Conservation (phyloP, 352 stramenopile genomes). For the Globisporangium cederbergense region DNA sequence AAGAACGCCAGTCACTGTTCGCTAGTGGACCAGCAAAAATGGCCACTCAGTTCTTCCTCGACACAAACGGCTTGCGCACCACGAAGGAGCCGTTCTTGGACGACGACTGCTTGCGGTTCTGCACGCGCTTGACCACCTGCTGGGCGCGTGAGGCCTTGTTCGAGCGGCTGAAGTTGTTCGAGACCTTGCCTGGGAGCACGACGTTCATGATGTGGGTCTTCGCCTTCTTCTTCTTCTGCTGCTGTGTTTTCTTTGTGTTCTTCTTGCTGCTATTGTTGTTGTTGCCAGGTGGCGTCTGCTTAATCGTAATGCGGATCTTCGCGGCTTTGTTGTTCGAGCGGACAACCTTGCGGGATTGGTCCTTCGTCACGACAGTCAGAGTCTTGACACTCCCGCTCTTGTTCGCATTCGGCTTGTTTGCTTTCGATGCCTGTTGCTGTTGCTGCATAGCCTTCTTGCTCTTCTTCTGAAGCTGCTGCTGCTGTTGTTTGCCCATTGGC, state of each 20-base stretch:
- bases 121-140: constrained; percentile 11
- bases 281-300: constrained; percentile 7
- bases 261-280: constrained; percentile 22
- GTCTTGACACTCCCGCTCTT: constrained; percentile 11
- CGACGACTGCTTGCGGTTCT: constrained; percentile 15
- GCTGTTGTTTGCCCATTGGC: constrained; percentile 4
- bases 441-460: constrained; percentile 4
- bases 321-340: constrained; percentile 30
- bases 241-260: constrained; percentile 24
- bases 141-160: constrained; percentile 3
- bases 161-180: constrained; percentile 15
- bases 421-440: constrained; percentile 12
- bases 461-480: constrained; percentile 17
- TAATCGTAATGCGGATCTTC: constrained; percentile 39
- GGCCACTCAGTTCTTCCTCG: constrained; percentile 29
- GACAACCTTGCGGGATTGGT: constrained; percentile 18
- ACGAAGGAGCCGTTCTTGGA: constrained; percentile 52
- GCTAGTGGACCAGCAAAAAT: not conserved
- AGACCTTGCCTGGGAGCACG: constrained; percentile 15
- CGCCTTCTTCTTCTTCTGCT: constrained; percentile 10
- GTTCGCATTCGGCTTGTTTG: not conserved
- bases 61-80: constrained; percentile 41
- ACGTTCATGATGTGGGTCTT: constrained; percentile 21
- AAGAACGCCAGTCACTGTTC: no score
- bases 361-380: not conserved